Percentiles rank a stretch among this genome's conserved stretches.
These are phyloP conservation scores for Corylus heterophylla DNA, from an alignment of 306 rosid species.

Conservation along the genomic window DNA sequence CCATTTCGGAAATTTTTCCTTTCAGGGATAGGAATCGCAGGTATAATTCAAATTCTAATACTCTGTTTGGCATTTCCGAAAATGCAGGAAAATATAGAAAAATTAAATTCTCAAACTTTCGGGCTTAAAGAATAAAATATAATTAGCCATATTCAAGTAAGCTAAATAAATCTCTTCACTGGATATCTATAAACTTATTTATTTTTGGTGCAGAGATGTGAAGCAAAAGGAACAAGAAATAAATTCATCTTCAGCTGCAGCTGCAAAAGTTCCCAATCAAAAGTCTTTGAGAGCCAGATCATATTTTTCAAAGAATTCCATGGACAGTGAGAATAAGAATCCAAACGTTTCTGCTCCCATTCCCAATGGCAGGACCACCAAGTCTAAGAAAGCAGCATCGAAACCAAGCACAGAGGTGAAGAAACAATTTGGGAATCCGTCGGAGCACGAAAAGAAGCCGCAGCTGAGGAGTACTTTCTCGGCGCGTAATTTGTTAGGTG, in stretches of 20 bases:
- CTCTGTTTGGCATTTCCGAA: neutral
- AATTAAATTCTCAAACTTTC: neutral
- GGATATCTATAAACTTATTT: neutral
- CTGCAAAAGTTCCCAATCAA: constrained; percentile 7
- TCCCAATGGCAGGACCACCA: constrained; percentile 16
- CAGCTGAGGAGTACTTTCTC: constrained; percentile 51
- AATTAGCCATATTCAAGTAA: neutral
- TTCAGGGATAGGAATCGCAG: constrained; percentile 38
- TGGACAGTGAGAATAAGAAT: constrained; percentile 45
- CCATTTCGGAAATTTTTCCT: constrained; percentile 49
- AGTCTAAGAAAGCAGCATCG: constrained; percentile 26
- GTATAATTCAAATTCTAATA: constrained; percentile 24
- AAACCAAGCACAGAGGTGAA: constrained; percentile 14
- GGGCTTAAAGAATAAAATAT: neutral
- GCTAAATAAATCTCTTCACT: neutral
- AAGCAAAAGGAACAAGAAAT: constrained; percentile 21
- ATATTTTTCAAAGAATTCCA: constrained; percentile 20
- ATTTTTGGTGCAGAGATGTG: constrained; percentile 1
- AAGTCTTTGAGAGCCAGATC: constrained; percentile 27
- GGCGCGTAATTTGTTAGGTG: constrained; percentile 45
- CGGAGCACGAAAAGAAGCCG: constrained; percentile 18
- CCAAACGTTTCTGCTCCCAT: constrained; percentile 40
- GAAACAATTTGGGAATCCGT: constrained; percentile 21
- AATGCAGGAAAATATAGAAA: neutral
- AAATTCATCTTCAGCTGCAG: constrained; percentile 23